Percentiles rank a stretch among this genome's conserved stretches.
Conservation (phyloP, 306 rosid genomes). For the Pachyrhizus erosus region DNA sequence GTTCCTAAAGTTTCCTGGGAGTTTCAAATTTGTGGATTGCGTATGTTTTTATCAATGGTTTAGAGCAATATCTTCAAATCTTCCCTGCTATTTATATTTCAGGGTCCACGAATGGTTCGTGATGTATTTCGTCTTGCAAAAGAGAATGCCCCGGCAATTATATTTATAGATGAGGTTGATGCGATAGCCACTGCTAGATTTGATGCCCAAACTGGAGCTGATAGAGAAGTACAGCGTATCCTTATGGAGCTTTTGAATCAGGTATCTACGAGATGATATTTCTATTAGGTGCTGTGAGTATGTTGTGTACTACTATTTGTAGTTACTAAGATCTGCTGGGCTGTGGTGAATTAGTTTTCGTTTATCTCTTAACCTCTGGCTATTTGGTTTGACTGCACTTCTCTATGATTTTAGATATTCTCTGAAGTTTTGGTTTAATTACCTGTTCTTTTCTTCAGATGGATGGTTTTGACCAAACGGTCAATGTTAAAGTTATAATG, state of each 20-base stretch:
- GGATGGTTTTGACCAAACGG: constrained; percentile 99
- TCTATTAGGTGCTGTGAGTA: constrained; percentile 12
- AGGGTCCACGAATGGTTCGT: constrained; percentile 99
- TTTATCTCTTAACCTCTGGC: neutral
- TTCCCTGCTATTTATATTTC: constrained; percentile 22
- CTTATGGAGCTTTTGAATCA: constrained; percentile 99
- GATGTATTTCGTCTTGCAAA: constrained; percentile 99
- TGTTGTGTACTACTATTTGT: neutral
- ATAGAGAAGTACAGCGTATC: constrained; percentile 99
- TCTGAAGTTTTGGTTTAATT: constrained; percentile 22
- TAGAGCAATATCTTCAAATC: constrained; percentile 10
- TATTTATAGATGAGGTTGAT: constrained; percentile 99
- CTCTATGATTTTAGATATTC: constrained; percentile 10
- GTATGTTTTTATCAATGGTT: constrained; percentile 2
- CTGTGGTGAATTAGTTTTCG: neutral
- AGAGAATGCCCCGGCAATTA: constrained; percentile 99
- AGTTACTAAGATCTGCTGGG: neutral
- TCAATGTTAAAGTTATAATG: constrained; percentile 98
- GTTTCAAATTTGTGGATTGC: neutral
- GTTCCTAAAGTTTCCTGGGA: neutral
- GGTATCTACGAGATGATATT: constrained; percentile 50
- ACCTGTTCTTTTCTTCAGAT: constrained; percentile 57
- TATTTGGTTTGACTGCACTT: neutral
- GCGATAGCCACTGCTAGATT: constrained; percentile 98
- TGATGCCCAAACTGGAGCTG: constrained; percentile 99